A percentile compares a stretch with the other conserved stretches of the same genome.
Evolutionary conservation across 1,139 yeast species (phyloP).

Genomic region (Lodderomyces parapsilosis): DNA sequence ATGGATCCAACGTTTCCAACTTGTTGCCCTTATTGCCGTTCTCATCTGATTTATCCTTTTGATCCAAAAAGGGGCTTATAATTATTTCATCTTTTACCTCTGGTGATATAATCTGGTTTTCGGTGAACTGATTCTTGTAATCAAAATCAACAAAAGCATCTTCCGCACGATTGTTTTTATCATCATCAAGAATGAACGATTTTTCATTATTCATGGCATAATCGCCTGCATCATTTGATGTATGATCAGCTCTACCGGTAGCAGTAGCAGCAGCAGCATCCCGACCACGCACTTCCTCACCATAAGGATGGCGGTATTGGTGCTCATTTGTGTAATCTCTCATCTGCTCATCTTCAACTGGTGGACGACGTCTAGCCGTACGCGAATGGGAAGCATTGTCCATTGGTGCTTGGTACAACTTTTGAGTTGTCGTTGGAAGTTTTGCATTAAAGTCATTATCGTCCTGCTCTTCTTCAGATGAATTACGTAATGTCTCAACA

Average conservation of each 20-base stretch:
- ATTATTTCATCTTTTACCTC: conserved; percentile 11
- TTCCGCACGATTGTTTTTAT: not conserved
- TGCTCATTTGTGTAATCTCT: not conserved
- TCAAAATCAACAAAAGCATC: conserved; percentile 29
- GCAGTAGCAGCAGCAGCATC: conserved; percentile 4
- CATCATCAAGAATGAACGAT: not conserved
- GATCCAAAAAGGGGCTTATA: conserved; percentile 11
- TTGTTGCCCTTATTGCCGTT: not conserved
- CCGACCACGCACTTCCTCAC: conserved; percentile 9
- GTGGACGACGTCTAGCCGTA: conserved; percentile 11
- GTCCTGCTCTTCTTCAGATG: conserved; percentile 30
- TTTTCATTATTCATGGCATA: not conserved
- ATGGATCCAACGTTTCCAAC: not conserved
- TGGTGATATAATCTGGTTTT: conserved; percentile 16
- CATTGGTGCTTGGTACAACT: conserved; percentile 33
- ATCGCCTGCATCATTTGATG: not conserved
- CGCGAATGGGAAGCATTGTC: conserved; percentile 26
- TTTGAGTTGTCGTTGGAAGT: conserved; percentile 38
- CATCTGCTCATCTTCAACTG: conserved; percentile 5
- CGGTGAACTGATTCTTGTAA: conserved; percentile 24
- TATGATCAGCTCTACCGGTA: not conserved
- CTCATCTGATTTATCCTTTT: not conserved
- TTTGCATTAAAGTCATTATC: conserved; percentile 19
- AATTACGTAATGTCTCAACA: conserved; percentile 13
- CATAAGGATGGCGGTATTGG: conserved; percentile 1